These are phyloP conservation scores for Nitzschia sp. DNA, from an alignment of 108 stramenopile genomes.

Conservation along the genomic window DNA sequence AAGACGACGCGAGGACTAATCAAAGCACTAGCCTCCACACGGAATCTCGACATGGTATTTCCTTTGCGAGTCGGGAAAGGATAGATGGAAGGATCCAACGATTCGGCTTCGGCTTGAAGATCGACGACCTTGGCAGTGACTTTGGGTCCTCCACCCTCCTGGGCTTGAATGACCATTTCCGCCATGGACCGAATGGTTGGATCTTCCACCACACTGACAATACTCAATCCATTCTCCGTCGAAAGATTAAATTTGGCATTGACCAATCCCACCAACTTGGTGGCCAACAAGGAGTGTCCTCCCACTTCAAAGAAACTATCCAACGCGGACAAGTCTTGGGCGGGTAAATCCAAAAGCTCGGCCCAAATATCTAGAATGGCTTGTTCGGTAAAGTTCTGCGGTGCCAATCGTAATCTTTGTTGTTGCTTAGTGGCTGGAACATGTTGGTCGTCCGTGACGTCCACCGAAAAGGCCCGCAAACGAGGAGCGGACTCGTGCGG, in stretches of 20 bases:
- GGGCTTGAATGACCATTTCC: neutral
- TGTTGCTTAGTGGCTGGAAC: neutral
- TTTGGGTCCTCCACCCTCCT: slow-evolving; percentile 1
- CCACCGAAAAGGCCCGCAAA: slow-evolving; percentile 32
- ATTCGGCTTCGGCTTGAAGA: slow-evolving; percentile 32
- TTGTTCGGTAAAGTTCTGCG: slow-evolving; percentile 27
- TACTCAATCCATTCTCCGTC: slow-evolving; percentile 11
- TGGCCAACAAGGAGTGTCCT: slow-evolving; percentile 72
- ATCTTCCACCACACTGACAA: slow-evolving; percentile 25
- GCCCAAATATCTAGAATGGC: slow-evolving; percentile 27
- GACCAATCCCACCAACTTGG: slow-evolving; percentile 46
- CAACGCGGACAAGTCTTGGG: slow-evolving; percentile 20
- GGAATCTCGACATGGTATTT: slow-evolving; percentile 34
- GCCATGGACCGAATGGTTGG: slow-evolving; percentile 24
- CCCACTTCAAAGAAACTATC: slow-evolving; percentile 71
- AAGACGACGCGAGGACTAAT: slow-evolving; percentile 54
- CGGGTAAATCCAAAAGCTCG: slow-evolving; percentile 19
- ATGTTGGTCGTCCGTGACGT: neutral
- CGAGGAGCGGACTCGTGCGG: slow-evolving; percentile 34
- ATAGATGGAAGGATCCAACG: slow-evolving; percentile 31
- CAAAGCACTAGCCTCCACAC: slow-evolving; percentile 25
- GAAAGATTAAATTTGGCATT: slow-evolving; percentile 16
- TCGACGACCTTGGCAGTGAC: slow-evolving; percentile 18
- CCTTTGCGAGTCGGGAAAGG: slow-evolving; percentile 32
- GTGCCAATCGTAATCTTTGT: slow-evolving; percentile 15